phyloP scores from a whole-genome alignment of 2,329 filamentous ascomycete genomes.

The Paecilomyces niveus region DNA sequence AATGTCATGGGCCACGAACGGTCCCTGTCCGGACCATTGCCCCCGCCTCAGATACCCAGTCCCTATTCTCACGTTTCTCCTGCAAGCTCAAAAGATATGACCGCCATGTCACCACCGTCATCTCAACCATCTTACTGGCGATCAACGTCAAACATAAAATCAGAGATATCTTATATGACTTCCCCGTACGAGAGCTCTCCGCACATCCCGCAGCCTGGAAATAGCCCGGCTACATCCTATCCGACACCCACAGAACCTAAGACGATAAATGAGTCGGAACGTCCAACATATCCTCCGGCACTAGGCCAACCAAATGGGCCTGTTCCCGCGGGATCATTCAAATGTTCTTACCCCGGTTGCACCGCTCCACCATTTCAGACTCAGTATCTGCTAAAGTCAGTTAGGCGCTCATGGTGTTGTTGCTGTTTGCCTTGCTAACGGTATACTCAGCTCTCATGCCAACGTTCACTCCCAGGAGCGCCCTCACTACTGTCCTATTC shows the following conservation, averaged over 20 bases:
- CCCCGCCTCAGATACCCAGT: slow-evolving; percentile 22
- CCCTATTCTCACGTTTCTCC: slow-evolving; percentile 33
- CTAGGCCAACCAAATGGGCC: slow-evolving; percentile 17
- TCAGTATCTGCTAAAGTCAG: slow-evolving; percentile 58
- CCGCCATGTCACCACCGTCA: slow-evolving; percentile 28
- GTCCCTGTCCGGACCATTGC: slow-evolving; percentile 21
- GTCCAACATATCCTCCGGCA: slow-evolving; percentile 12
- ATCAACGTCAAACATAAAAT: slow-evolving; percentile 13
- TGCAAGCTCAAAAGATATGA: slow-evolving; percentile 28
- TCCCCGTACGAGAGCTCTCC: slow-evolving; percentile 20
- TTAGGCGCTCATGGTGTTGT: slow-evolving; percentile 2
- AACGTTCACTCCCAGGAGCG: slow-evolving; percentile 58
- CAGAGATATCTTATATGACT: slow-evolving; percentile 19
- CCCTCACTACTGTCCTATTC: slow-evolving; percentile 58
- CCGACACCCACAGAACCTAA: slow-evolving; percentile 34
- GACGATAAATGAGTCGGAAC: slow-evolving; percentile 14
- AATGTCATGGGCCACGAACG: slow-evolving; percentile 23
- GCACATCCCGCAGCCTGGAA: slow-evolving; percentile 19
- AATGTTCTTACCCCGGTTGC: slow-evolving; percentile 51
- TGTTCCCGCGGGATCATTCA: slow-evolving; percentile 31
- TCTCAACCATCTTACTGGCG: slow-evolving; percentile 24
- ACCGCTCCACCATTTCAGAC: slow-evolving; percentile 55
- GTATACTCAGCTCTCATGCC: slow-evolving; percentile 36
- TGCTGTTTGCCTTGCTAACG: slow-evolving; percentile 4
- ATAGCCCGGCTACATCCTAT: slow-evolving; percentile 30